These are phyloP conservation scores for Sisymbrium altissimum DNA, from an alignment of 345 rosid genomes.

Conservation along the genomic window DNA sequence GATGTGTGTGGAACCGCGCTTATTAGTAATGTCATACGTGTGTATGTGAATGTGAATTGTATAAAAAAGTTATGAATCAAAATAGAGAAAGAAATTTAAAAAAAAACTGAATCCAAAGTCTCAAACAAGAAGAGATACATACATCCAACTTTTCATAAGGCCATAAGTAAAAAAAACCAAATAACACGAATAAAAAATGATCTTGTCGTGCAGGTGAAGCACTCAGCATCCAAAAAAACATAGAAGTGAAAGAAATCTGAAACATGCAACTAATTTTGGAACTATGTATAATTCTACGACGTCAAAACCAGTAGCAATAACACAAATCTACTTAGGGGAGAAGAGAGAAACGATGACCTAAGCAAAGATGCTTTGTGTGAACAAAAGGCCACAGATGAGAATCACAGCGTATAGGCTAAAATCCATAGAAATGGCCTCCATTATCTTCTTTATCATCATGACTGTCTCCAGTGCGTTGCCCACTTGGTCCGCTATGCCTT, in stretches of 20 bases:
- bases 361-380: constrained; percentile 20
- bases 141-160: no score
- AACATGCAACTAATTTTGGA: not conserved
- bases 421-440: constrained; percentile 68
- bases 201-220: no score
- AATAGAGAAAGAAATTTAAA: no score
- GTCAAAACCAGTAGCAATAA: no score
- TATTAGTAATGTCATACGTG: no score
- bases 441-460: constrained; percentile 53
- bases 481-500: constrained; percentile 56
- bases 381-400: constrained; percentile 56
- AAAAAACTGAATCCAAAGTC: no score
- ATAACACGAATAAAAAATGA: not conserved
- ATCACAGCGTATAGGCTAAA: constrained; percentile 59
- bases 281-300: not conserved
- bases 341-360: not conserved
- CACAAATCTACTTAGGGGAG: not conserved
- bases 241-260: not conserved
- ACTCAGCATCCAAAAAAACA: no score
- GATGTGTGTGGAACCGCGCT: no score
- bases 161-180: not conserved
- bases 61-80: no score
- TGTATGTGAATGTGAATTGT: no score
- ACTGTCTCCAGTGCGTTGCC: constrained; percentile 62
- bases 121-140: no score